phyloP scores from a whole-genome alignment of 306 rosid genomes.

The Glycyrrhiza uralensis region DNA sequence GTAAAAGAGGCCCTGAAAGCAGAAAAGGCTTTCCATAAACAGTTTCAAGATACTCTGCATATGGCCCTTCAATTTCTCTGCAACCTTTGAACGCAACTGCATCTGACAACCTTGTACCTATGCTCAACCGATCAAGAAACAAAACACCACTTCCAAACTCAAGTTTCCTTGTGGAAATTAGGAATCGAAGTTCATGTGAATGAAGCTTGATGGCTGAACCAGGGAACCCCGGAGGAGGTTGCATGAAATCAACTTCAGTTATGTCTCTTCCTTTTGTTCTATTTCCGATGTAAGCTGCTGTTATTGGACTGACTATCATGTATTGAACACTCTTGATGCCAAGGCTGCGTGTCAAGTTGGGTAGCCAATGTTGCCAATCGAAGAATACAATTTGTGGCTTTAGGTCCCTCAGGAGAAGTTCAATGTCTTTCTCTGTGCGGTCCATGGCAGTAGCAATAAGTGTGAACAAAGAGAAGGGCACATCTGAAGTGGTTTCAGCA shows the following conservation, averaged over 20 bases:
- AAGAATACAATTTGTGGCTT: constrained; percentile 33
- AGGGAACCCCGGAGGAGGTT: constrained; percentile 28
- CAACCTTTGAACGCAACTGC: constrained; percentile 38
- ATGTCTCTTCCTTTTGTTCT: background rate
- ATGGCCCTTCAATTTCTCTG: constrained; percentile 32
- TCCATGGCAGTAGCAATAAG: constrained; percentile 33
- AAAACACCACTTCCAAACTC: constrained; percentile 35
- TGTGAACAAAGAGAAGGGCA: background rate
- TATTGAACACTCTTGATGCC: constrained; percentile 26
- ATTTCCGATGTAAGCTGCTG: background rate
- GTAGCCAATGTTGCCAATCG: constrained; percentile 31
- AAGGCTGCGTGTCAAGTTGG: constrained; percentile 8
- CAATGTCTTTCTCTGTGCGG: constrained; percentile 9
- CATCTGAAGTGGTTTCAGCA: constrained; percentile 36
- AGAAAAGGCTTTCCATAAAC: constrained; percentile 19
- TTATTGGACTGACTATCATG: background rate
- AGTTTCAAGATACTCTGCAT: constrained; percentile 7
- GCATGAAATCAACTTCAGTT: constrained; percentile 8
- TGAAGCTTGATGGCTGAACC: constrained; percentile 15
- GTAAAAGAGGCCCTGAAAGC: constrained; percentile 36
- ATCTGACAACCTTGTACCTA: background rate
- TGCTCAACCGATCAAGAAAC: background rate
- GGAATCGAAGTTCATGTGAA: constrained; percentile 12
- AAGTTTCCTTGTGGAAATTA: background rate
- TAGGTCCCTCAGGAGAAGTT: background rate